phyloP scores from a whole-genome alignment of 805 yeast species.

The Wickerhamomyces ciferrii region DNA sequence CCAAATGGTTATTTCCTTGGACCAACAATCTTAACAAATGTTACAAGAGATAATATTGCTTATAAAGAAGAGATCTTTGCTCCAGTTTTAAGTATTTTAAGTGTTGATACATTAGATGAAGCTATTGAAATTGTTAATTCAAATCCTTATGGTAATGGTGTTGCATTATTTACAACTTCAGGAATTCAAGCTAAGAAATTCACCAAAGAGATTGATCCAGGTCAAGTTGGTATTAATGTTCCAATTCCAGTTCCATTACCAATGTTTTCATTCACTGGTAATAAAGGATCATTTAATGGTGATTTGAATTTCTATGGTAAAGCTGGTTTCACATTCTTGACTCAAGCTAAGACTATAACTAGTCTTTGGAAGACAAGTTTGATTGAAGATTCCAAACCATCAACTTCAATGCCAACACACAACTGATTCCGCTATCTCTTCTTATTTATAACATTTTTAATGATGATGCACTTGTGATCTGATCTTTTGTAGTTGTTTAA shows the following conservation, averaged over 20 bases:
- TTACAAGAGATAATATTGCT: slow-evolving; percentile 58
- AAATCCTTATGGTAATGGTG: slow-evolving; percentile 68
- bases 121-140: slow-evolving; percentile 61
- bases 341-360: slow-evolving; percentile 73
- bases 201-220: slow-evolving; percentile 62
- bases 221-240: slow-evolving; percentile 74
- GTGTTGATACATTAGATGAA: slow-evolving; percentile 63
- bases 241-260: slow-evolving; percentile 82
- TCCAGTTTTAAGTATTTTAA: slow-evolving; percentile 61
- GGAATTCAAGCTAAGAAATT: slow-evolving; percentile 70
- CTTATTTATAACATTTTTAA: too few species aligned
- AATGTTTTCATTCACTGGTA: slow-evolving; percentile 77
- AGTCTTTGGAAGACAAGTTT: slow-evolving; percentile 56
- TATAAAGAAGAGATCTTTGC: slow-evolving; percentile 75
- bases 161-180: slow-evolving; percentile 61
- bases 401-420: slow-evolving; percentile 68
- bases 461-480: too few species aligned
- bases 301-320: slow-evolving; percentile 78
- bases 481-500: too few species aligned
- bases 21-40: slow-evolving; percentile 61
- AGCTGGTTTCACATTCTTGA: slow-evolving; percentile 66
- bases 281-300: slow-evolving; percentile 70
- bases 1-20: slow-evolving; percentile 67
- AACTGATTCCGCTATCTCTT: slow-evolving; percentile 16
- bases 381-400: slow-evolving; percentile 44